Percentiles rank a stretch among this genome's conserved stretches.
phyloP scores from a whole-genome alignment of 108 stramenopile genomes.

The Cyclotella kingstonii region DNA sequence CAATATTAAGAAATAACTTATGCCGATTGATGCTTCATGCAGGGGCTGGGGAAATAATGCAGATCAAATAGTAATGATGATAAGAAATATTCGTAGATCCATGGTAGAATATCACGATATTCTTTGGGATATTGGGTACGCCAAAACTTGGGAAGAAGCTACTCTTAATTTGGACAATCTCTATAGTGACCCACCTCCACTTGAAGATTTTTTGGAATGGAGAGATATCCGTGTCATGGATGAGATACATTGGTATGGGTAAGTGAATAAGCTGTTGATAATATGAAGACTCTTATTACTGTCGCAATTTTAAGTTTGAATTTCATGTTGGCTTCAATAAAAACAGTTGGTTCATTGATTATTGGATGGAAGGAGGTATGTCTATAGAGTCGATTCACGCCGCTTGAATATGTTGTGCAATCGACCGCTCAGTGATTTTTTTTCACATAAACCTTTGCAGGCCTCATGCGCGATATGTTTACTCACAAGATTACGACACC shows the following conservation, averaged over 20 bases:
- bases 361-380: constrained; percentile 23
- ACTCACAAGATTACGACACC: constrained; percentile 31
- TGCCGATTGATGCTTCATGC: not conserved
- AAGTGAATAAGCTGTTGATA: not conserved
- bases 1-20: too few relatives aligned
- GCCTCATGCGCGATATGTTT: constrained; percentile 23
- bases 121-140: constrained; percentile 21
- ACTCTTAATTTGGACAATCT: constrained; percentile 9
- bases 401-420: not conserved
- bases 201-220: constrained; percentile 19
- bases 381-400: too few relatives aligned
- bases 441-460: not conserved
- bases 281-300: not conserved
- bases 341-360: constrained; percentile 37
- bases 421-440: not conserved
- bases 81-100: constrained; percentile 19
- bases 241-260: constrained; percentile 18
- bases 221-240: constrained; percentile 29
- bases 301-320: not conserved
- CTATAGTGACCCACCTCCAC: constrained; percentile 18
- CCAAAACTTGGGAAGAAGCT: constrained; percentile 29
- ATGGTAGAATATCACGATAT: constrained; percentile 45
- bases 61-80: constrained; percentile 35
- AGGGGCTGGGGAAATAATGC: constrained; percentile 38
- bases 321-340: too few relatives aligned